Conservation (phyloP, 306 rosid genomes). For the Cotoneaster glaucophyllus region DNA sequence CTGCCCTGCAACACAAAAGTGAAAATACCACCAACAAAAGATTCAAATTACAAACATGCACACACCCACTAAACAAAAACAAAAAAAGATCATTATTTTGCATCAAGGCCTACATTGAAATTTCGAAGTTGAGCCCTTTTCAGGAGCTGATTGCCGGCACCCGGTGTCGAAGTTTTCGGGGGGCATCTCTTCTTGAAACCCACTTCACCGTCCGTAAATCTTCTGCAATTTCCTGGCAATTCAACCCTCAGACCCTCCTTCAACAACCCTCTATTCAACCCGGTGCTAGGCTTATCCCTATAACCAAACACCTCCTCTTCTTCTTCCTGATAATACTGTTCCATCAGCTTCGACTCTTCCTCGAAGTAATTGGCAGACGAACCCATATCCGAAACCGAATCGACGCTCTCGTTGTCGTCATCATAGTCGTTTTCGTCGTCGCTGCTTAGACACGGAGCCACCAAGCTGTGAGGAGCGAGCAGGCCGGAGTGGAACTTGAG, state of each 20-base stretch:
- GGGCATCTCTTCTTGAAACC: constrained; percentile 38
- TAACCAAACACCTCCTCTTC: constrained; percentile 48
- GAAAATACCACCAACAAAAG: neutral
- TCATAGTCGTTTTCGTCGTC: constrained; percentile 25
- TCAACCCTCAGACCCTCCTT: constrained; percentile 56
- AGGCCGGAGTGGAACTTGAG: constrained; percentile 57
- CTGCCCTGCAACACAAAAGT: constrained; percentile 24
- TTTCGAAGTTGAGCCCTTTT: constrained; percentile 37
- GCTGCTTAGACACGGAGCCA: constrained; percentile 12
- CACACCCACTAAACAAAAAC: neutral
- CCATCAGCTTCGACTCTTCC: constrained; percentile 44
- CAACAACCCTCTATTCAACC: constrained; percentile 47
- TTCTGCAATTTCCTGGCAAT: constrained; percentile 50
- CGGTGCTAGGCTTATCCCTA: constrained; percentile 10
- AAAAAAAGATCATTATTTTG: neutral
- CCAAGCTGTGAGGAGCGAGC: constrained; percentile 43
- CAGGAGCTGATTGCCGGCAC: constrained; percentile 34
- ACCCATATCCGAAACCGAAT: constrained; percentile 37
- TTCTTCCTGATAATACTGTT: constrained; percentile 24
- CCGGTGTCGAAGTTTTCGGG: constrained; percentile 49
- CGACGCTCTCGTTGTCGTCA: constrained; percentile 41
- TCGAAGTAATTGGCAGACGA: constrained; percentile 38
- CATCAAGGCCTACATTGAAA: constrained; percentile 26
- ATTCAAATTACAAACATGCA: neutral
- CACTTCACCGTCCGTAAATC: constrained; percentile 60